Evolutionary conservation across 768 basidiomycete species (phyloP), one percentile per base, ranked within the genome.

Genomic region (Xerocomus brunneocitrinus): DNA sequence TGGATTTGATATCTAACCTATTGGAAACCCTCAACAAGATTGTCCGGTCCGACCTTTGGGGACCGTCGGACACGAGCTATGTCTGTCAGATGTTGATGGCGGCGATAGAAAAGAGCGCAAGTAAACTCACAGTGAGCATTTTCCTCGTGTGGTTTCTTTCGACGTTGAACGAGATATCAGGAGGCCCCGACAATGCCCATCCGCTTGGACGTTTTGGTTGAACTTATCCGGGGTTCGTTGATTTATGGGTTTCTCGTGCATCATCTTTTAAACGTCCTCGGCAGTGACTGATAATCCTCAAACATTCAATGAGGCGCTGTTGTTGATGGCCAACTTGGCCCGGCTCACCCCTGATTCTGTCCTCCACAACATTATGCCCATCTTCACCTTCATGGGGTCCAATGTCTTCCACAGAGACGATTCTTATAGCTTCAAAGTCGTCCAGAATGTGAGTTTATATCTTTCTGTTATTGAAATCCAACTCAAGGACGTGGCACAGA

Each of bases 311-410:
- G 90, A 95, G 67, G 92, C 93, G 0, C 74, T 98, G 3, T 76
- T 98, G 25, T 76, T 98, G 31, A 87, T 97, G 71, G 87, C 93
- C 5, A 87, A 78, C 56, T 70, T 98, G 51, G 89, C 92, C 3
- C 80, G 85, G 16, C 75, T 98, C 34, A 85, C 87, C 0, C 94
- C 95, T 0, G 91, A 95, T 52, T 89, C 92, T 10, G 91, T 95
- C 30, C 76, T 98, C 12, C 91, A 90, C 64, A 93, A 95, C 60
- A 80, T 98, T 47, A 97, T 99, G 91, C 95, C 97, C 4, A 85
- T 99, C 42, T 98, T 99, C 75, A 98, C 95, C 0, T 98, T 98
- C 73, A 98, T 98, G 92, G 95, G 97, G 19, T 91, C 95, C n/a
- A 95, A 92, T 57, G 86, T 98, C 16, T 91, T 98, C 75, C 95